Evolutionary conservation across 805 yeast species (phyloP).

Genomic region (Cephaloascus fragrans): DNA sequence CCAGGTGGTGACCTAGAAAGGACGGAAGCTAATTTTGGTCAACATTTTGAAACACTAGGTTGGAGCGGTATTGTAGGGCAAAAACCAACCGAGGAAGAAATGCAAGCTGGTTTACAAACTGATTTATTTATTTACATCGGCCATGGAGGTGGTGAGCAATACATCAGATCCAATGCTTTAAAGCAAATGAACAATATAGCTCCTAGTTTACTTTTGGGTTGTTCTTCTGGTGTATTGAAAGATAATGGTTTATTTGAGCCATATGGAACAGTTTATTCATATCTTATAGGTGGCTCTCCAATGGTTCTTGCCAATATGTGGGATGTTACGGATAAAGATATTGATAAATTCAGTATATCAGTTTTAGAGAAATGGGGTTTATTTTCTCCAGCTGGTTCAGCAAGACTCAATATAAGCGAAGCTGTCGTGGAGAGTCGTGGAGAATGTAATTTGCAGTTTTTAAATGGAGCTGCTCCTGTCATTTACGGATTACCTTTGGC

Average conservation of each 20-base stretch:
- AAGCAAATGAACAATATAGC: conserved; percentile 35
- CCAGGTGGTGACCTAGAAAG: conserved; percentile 70
- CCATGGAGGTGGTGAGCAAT: conserved; percentile 95
- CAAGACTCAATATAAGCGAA: conserved; percentile 26
- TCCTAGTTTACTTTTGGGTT: conserved; percentile 70
- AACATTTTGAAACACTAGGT: conserved; percentile 25
- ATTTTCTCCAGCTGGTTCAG: conserved; percentile 8
- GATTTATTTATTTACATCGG: conserved; percentile 73
- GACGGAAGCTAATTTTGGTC: conserved; percentile 52
- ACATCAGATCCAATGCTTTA: conserved; percentile 46
- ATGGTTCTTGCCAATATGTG: conserved; percentile 80
- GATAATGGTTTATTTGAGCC: conserved; percentile 56
- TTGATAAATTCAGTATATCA: conserved; percentile 63
- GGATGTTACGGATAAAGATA: conserved; percentile 97
- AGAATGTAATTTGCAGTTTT: conserved; percentile 55
- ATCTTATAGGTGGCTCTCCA: conserved; percentile 74
- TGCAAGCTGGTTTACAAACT: conserved; percentile 29
- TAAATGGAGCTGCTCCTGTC: conserved; percentile 92
- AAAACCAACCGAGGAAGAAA: conserved; percentile 47
- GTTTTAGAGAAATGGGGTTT: conserved; percentile 64
- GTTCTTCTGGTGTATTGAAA: conserved; percentile 73
- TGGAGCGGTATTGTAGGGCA: conserved; percentile 49
- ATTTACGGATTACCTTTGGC: conserved; percentile 76
- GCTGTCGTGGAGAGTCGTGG: conserved; percentile 59
- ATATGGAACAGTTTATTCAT: conserved; percentile 67